Base-by-base conservation (phyloP, 2,329 filamentous ascomycete species). In the Aspergillus japonicus region DNA sequence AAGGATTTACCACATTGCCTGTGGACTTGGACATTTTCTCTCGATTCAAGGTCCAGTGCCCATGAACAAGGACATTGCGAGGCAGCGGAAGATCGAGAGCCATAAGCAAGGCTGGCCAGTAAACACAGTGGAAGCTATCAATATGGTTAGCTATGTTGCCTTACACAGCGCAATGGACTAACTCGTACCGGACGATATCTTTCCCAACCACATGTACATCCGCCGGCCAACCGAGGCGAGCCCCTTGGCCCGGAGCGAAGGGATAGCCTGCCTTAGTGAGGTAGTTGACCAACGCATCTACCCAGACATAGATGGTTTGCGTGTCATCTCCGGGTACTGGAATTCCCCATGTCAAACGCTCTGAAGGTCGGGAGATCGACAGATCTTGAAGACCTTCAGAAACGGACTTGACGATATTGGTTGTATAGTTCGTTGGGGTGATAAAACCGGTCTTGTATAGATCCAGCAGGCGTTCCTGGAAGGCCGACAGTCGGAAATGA, bases 241-340 rank as follows among this genome's bases (percentile, higher is more conserved):
- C 74, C 61, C 89, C 86, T 4, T 83, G 78, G 1, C 87, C 87
- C 0, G 90, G 88, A 0, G 86, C 92, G 35, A 77, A 77, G 0
- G 92, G 92, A 71, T 96, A 98, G 14, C 94, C 92, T 1, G 92
- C 86, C 63, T 89, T 91, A 16, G 93, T 96, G 54, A 95, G 78
- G 73, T 99, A 99, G 75, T 97, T 99, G 69, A 98, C 84, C 31
- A 99, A 84, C 1, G 95, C 95, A 77, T 99, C 96, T 0, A 99
- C 84, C 95, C 95, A 99, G 33, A 99, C 96, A 71, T 99, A 99
- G 59, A 99, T 94, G 2, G 93, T 98, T 76, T 98, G 95, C 19
- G 81, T 85, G 0, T 85, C 80, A 69, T 99, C 95, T 56, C 88
- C 88, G 0, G 95, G 95, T 26, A 97, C 95, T 6, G 83, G 87